phyloP scores from a whole-genome alignment of 108 stramenopile species.

The Bacterosira constricta region DNA sequence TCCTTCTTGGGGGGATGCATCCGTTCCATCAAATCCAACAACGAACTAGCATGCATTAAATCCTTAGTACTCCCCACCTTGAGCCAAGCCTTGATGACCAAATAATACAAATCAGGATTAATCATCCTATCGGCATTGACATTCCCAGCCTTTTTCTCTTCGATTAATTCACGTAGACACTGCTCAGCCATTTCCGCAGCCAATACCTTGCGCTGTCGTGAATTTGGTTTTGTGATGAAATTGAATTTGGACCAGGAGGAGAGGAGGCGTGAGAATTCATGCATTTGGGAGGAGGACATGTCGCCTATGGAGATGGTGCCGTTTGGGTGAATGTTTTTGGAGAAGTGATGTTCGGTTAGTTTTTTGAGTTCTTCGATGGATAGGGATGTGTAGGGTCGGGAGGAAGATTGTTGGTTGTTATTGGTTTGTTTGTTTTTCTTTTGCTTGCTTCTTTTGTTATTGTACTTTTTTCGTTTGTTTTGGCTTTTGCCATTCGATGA shows the following conservation, averaged over 20 bases:
- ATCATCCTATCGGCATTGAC: not conserved
- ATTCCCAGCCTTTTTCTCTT: constrained; percentile 16
- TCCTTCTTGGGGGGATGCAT: not conserved
- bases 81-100: constrained; percentile 29
- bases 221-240: not conserved
- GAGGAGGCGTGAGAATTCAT: constrained; percentile 20
- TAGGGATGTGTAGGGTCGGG: constrained; percentile 3
- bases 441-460: constrained; percentile 1
- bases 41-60: constrained; percentile 19
- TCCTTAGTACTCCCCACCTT: constrained; percentile 5
- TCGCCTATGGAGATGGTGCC: not conserved
- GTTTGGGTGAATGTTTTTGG: constrained; percentile 8
- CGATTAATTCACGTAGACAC: constrained; percentile 28
- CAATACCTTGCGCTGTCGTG: not conserved
- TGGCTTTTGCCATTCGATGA: not conserved
- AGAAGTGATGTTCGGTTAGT: constrained; percentile 17
- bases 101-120: constrained; percentile 29
- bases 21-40: constrained; percentile 34
- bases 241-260: constrained; percentile 31
- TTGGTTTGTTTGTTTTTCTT: not conserved
- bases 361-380: constrained; percentile 11
- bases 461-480: not conserved
- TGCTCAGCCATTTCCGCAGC: constrained; percentile 43
- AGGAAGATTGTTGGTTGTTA: not conserved
- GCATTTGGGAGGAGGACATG: constrained; percentile 15